A percentile compares a stretch with the other conserved stretches of the same genome.
Conservation (phyloP, 164 flowering plant species). For the Berberis vulgaris region DNA sequence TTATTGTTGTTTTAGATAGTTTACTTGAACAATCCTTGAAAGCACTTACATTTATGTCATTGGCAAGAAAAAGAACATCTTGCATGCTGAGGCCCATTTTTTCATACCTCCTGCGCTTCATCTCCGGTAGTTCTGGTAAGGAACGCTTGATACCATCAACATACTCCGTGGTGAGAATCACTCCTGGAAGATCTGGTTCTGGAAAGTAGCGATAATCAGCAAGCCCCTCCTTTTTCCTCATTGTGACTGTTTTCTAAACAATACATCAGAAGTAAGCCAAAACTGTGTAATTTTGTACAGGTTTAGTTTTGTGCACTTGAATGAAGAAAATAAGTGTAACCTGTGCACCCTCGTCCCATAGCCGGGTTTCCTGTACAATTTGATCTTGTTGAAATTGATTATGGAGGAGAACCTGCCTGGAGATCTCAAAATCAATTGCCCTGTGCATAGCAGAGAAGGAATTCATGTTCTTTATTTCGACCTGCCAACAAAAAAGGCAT, state of each 20-base stretch:
- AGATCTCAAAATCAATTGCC: constrained; percentile 85
- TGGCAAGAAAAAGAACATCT: constrained; percentile 85
- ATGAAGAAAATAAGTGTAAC: constrained; percentile 24
- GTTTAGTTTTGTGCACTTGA: neutral
- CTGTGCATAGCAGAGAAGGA: constrained; percentile 83
- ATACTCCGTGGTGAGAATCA: constrained; percentile 50
- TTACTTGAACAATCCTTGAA: neutral
- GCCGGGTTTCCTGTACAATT: constrained; percentile 89
- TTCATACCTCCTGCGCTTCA: constrained; percentile 78
- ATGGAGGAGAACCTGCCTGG: constrained; percentile 62
- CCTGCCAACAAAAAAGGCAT: constrained; percentile 36
- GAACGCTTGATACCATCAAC: constrained; percentile 40
- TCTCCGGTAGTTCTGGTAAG: constrained; percentile 80
- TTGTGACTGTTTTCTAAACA: constrained; percentile 67
- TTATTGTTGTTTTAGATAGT: neutral
- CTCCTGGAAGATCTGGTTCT: constrained; percentile 94
- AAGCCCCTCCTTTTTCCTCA: constrained; percentile 97
- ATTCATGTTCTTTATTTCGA: constrained; percentile 88
- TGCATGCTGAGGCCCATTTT: constrained; percentile 86
- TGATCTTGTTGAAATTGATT: constrained; percentile 57
- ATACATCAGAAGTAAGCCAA: constrained; percentile 4
- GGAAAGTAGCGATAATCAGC: constrained; percentile 93
- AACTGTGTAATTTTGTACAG: neutral
- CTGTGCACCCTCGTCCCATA: constrained; percentile 94
- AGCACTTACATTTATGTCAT: constrained; percentile 61